Evolutionary conservation across 148 eudicot species (phyloP).

Genomic region (Persicaria tinctoria): DNA sequence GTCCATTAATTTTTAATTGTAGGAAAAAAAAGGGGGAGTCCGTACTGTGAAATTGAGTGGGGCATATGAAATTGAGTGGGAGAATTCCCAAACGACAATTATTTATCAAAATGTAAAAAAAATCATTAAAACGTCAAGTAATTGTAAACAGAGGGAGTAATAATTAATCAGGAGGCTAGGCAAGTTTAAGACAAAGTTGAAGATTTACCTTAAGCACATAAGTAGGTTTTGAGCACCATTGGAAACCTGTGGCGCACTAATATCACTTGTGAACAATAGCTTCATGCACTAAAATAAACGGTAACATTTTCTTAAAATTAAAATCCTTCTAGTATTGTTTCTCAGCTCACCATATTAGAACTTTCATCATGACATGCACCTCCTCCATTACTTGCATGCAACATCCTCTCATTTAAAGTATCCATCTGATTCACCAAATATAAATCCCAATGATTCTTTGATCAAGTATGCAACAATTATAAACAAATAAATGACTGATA

Average conservation of each 20-base stretch:
- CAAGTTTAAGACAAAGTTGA: too few species aligned
- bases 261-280: not conserved
- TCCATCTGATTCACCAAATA: slow-evolving; percentile 52
- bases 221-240: too few species aligned
- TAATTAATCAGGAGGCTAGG: too few species aligned
- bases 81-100: too few species aligned
- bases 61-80: too few species aligned
- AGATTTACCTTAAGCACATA: too few species aligned
- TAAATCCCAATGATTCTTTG: not conserved
- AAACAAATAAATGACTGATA: not conserved
- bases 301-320: not conserved
- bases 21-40: too few species aligned
- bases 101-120: too few species aligned
- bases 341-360: slow-evolving; percentile 28
- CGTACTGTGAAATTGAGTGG: too few species aligned
- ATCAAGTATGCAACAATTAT: not conserved
- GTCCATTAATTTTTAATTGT: too few species aligned
- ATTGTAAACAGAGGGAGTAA: too few species aligned
- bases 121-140: too few species aligned
- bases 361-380: slow-evolving; percentile 17
- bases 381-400: slow-evolving; percentile 22
- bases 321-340: not conserved
- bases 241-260: not conserved
- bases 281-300: not conserved
- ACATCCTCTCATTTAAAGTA: slow-evolving; percentile 65